Evolutionary conservation across 345 rosid species (phyloP), one percentile per base, ranked within the genome.

Genomic region (Lepidium sativum): DNA sequence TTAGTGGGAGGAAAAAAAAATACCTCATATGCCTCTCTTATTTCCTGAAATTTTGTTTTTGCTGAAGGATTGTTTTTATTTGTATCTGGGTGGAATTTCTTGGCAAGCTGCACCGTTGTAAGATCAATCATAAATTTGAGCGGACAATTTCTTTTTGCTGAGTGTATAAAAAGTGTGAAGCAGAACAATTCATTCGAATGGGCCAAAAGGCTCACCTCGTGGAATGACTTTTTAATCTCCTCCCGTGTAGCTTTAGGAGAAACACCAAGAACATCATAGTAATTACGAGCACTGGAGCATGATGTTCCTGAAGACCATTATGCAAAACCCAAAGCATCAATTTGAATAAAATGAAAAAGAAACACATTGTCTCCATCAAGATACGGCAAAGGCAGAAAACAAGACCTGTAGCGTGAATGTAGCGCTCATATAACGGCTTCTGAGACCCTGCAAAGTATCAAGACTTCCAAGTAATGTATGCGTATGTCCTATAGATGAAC

Each of bases 11-110:
- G 11, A 43, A 70, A 10, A 70, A 10, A 17, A 32, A 74, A 37
- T 41, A 92, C 98, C 89, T 92, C 89, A 54, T 86, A 89, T 47
- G 97, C 98, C 72, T 84, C 91, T 63, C 89, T 82, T 67, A 92
- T 79, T 69, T 83, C 91, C 76, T 87, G 97, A 80, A 92, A 92
- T 63, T 86, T 87, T 74, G 72, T 84, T 75, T 89, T 87, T 8
- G 96, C 89, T 67, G 96, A 83, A 67, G 94, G 89, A 63, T 84
- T 92, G 60, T 83, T 84, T 79, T 77, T 84, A 79, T 86, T 92
- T 58, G 94, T 79, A 78, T 92, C 97, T 21, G 98, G 98, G 77
- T 92, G 98, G 75, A 80, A 87, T 65, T 87, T 89, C 72, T 89
- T 92, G 0, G 98, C 98, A 48, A 92, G 96, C 97, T 92, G 82